Evolutionary conservation across 148 eudicot genomes (phyloP).

Genomic region (Nyssa sinensis): DNA sequence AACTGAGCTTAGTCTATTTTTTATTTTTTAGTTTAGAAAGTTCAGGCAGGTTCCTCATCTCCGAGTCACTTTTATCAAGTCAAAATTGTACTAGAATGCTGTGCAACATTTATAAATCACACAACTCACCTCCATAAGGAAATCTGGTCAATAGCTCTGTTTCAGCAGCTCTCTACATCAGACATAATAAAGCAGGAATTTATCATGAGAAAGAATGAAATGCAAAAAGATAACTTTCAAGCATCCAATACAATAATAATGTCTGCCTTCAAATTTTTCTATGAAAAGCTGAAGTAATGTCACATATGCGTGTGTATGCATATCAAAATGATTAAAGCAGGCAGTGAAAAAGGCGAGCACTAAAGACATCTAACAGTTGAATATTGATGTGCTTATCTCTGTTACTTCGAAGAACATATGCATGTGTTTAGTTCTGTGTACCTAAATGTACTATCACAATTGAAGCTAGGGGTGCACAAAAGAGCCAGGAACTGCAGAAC

Average conservation of each 20-base stretch:
- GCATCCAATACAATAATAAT: not conserved
- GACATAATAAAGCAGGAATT: not conserved
- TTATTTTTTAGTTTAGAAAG: too few species aligned
- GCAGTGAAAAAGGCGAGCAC: not conserved
- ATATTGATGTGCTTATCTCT: too few species aligned
- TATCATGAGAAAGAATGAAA: not conserved
- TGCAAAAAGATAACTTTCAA: not conserved
- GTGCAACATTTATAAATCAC: not conserved
- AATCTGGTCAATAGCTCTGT: constrained; percentile 76
- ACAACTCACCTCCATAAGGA: constrained; percentile 74
- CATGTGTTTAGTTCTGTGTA: too few species aligned
- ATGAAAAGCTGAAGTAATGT: not conserved
- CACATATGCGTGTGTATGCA: too few species aligned
- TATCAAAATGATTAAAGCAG: too few species aligned
- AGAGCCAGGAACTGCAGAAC: too few species aligned
- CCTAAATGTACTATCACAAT: too few species aligned
- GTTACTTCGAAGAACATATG: not conserved
- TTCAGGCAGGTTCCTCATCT: not conserved
- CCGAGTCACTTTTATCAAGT: not conserved
- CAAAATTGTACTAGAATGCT: not conserved
- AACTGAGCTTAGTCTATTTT: not conserved
- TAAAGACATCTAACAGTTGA: too few species aligned
- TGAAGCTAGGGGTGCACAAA: too few species aligned
- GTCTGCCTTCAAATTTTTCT: not conserved
- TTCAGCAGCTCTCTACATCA: constrained; percentile 77